A percentile compares a stretch with the other conserved stretches of the same genome.
Evolutionary conservation across 345 rosid species (phyloP).

Genomic region (Eutrema japonicum): DNA sequence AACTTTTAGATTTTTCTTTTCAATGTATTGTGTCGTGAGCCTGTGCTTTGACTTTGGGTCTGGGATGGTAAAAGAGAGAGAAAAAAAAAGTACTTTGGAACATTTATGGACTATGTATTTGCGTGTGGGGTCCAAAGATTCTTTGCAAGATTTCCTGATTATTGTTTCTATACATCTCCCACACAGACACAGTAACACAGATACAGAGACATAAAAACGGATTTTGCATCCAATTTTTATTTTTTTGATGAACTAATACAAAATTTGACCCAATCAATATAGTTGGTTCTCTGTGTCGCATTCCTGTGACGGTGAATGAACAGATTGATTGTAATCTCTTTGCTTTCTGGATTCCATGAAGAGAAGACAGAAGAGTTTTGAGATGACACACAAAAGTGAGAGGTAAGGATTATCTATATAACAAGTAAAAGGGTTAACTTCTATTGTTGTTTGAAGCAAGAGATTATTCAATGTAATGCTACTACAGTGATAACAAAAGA

Average conservation of each 20-base stretch:
- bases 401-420: background rate
- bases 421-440: constrained; percentile 11
- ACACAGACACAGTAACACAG: constrained; percentile 12
- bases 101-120: background rate
- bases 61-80: background rate
- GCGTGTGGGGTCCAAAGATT: constrained; percentile 1
- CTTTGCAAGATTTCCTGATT: constrained; percentile 22
- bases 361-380: constrained; percentile 42
- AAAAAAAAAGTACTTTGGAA: background rate
- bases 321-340: constrained; percentile 38
- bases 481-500: constrained; percentile 47
- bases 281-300: constrained; percentile 27
- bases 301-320: constrained; percentile 30
- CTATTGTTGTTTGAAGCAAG: constrained; percentile 19
- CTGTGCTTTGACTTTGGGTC: constrained; percentile 2
- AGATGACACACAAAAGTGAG: constrained; percentile 33
- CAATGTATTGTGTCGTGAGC: background rate
- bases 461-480: constrained; percentile 31
- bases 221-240: background rate
- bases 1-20: background rate
- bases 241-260: constrained; percentile 21
- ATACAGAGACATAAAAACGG: constrained; percentile 11
- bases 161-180: constrained; percentile 16
- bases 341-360: constrained; percentile 42
- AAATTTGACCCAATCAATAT: constrained; percentile 21